Conservation (phyloP, 176 grass and related monocot species). For the Hordeum marinum region DNA sequence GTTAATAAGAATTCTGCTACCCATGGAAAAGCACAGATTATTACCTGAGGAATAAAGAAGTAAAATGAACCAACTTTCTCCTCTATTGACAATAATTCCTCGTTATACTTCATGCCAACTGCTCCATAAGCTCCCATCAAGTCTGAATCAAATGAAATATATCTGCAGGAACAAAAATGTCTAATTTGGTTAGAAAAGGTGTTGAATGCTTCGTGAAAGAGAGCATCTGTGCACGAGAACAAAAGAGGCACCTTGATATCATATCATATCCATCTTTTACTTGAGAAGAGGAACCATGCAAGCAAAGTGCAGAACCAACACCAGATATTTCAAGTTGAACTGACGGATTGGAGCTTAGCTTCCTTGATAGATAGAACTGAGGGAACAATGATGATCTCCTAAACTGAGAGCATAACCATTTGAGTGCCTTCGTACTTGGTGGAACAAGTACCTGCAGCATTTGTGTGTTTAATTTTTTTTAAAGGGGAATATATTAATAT, state of each 20-base stretch:
- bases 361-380: conserved; percentile 69
- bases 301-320: conserved; percentile 61
- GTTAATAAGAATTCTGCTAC: conserved; percentile 8
- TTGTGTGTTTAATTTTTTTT: not conserved
- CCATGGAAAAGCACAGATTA: conserved; percentile 11
- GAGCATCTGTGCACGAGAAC: not conserved
- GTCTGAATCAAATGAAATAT: conserved; percentile 65
- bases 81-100: conserved; percentile 29
- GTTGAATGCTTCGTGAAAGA: not conserved
- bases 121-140: conserved; percentile 77
- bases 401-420: conserved; percentile 66
- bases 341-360: conserved; percentile 14
- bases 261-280: conserved; percentile 41
- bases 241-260: conserved; percentile 43
- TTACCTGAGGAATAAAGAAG: conserved; percentile 92
- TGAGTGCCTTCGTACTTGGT: conserved; percentile 67
- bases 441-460: conserved; percentile 68
- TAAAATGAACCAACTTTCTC: conserved; percentile 54
- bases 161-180: conserved; percentile 46
- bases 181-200: not conserved
- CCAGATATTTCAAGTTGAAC: conserved; percentile 53
- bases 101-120: conserved; percentile 48
- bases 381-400: conserved; percentile 58
- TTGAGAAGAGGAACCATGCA: conserved; percentile 48
- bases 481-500: no score